Conservation (phyloP, 2,329 filamentous ascomycete genomes). For the Arthrobotrys sphaeroides region DNA sequence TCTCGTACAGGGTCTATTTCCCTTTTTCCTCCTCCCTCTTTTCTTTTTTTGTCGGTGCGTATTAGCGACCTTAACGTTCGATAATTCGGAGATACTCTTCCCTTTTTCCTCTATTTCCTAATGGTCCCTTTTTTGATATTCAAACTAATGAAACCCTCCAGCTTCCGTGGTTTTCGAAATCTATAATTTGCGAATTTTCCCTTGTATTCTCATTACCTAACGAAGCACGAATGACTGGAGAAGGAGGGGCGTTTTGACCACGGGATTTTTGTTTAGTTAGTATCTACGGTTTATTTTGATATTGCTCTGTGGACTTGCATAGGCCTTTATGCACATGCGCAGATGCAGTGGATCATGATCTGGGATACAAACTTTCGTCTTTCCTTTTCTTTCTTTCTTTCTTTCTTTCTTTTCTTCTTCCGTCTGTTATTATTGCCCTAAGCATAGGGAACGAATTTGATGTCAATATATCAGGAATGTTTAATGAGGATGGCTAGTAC, state of each 20-base stretch:
- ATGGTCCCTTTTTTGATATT: background rate
- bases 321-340: no score
- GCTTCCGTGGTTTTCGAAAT: slow-evolving; percentile 22
- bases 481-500: no score
- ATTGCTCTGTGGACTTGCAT: no score
- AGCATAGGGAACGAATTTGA: no score
- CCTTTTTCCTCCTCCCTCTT: slow-evolving; percentile 21
- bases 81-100: slow-evolving; percentile 3
- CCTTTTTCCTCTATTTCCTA: background rate
- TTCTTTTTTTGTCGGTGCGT: background rate
- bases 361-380: no score
- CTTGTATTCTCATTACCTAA: slow-evolving; percentile 21
- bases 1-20: slow-evolving; percentile 16
- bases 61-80: slow-evolving; percentile 35
- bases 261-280: slow-evolving; percentile 12
- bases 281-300: no score
- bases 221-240: background rate
- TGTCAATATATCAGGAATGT: no score
- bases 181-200: slow-evolving; percentile 13
- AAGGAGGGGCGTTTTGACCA: slow-evolving; percentile 12
- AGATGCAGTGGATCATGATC: no score
- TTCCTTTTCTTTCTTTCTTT: no score
- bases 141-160: background rate
- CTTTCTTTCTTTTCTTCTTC: background rate
- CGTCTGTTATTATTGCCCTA: background rate